These are phyloP conservation scores for Rhinocladiella similis DNA, from an alignment of 2,329 filamentous ascomycete genomes.

Conservation along the genomic window DNA sequence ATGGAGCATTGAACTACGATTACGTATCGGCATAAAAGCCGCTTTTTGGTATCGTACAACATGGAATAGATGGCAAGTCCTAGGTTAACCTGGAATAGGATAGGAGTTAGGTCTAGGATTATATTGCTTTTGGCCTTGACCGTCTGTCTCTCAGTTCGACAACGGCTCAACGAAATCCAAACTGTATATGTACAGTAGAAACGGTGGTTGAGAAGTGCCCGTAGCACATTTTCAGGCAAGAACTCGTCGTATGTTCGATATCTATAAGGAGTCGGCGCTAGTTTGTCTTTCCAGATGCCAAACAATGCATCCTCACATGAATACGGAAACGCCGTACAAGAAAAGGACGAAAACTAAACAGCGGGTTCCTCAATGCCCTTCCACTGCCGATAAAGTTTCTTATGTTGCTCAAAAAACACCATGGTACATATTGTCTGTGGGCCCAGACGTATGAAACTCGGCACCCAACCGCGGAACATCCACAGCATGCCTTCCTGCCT, in stretches of 20 bases:
- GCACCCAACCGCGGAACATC: conserved; percentile 68
- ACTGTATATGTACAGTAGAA: not conserved
- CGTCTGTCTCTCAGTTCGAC: too few species aligned
- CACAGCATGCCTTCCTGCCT: conserved; percentile 60
- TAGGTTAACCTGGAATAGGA: not conserved
- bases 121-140: too few species aligned
- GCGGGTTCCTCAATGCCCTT: conserved; percentile 34
- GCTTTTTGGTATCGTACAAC: too few species aligned
- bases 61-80: not conserved
- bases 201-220: not conserved
- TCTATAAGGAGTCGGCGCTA: not conserved
- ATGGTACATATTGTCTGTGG: conserved; percentile 68
- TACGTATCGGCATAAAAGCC: not conserved
- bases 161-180: not conserved
- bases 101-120: not conserved
- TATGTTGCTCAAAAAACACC: conserved; percentile 67
- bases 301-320: not conserved
- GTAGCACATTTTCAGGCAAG: too few species aligned
- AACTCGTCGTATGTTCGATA: not conserved
- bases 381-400: conserved; percentile 58
- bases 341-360: not conserved
- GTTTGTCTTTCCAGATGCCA: not conserved
- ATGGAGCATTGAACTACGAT: conserved; percentile 42
- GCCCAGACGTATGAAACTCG: conserved; percentile 65
- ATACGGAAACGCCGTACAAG: not conserved